phyloP scores from a whole-genome alignment of 352 stramenopile genomes.

The Pythium sp. region DNA sequence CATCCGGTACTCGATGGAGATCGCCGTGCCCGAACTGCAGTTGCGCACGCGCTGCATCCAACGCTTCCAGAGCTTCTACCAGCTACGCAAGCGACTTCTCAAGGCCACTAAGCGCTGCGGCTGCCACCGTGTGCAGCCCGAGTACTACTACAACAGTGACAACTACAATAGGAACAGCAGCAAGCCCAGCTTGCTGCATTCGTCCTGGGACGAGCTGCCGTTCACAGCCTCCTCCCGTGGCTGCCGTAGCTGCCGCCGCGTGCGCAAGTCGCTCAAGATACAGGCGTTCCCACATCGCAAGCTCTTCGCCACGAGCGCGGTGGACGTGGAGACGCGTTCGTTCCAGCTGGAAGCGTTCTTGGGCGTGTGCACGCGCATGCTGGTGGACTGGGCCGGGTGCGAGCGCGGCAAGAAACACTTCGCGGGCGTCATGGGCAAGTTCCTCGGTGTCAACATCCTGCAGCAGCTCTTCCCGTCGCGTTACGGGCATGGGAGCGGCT shows the following conservation, averaged over 20 bases:
- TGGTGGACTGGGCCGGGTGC: conserved; percentile 46
- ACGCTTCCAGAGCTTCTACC: conserved; percentile 56
- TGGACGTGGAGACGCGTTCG: conserved; percentile 48
- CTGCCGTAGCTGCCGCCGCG: conserved; percentile 37
- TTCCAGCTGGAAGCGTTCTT: conserved; percentile 55
- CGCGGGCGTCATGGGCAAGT: conserved; percentile 40
- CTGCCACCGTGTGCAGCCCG: conserved; percentile 24
- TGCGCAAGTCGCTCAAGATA: conserved; percentile 32
- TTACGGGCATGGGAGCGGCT: conserved; percentile 3
- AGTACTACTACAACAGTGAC: conserved; percentile 10
- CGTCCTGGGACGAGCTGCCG: conserved; percentile 18
- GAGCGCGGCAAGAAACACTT: conserved; percentile 45
- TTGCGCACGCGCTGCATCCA: conserved; percentile 48
- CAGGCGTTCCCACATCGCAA: conserved; percentile 54
- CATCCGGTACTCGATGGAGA: conserved; percentile 68
- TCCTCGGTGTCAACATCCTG: conserved; percentile 51
- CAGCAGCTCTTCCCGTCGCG: conserved; percentile 15
- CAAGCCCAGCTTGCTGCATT: conserved; percentile 15
- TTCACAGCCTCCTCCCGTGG: conserved; percentile 20
- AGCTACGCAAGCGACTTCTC: conserved; percentile 49
- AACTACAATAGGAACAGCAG: conserved; percentile 13
- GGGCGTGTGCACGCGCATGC: conserved; percentile 29
- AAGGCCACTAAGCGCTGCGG: conserved; percentile 41
- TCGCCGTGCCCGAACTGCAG: conserved; percentile 38
- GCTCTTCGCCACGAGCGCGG: conserved; percentile 37